Conservation (phyloP, 495 filamentous ascomycete genomes). For the Penicillium daleae region DNA sequence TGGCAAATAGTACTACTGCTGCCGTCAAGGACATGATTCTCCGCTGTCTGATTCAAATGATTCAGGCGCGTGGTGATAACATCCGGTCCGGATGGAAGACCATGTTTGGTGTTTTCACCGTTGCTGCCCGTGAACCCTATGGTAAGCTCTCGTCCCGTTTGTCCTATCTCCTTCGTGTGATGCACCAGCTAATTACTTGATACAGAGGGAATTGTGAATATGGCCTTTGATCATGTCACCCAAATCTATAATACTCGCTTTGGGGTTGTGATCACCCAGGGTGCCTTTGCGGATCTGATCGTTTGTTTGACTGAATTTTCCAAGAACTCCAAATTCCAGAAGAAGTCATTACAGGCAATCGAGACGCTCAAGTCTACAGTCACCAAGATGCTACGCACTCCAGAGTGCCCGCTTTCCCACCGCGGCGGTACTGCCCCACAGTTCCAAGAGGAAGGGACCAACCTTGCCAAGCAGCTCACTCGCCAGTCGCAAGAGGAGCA, state of each 20-base stretch:
- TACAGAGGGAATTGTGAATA: constrained; percentile 88
- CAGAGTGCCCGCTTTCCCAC: constrained; percentile 88
- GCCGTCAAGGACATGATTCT: constrained; percentile 98
- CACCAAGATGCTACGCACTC: constrained; percentile 90
- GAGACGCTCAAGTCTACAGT: constrained; percentile 91
- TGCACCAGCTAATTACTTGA: constrained; percentile 15
- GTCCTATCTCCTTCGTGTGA: not conserved
- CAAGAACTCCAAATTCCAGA: constrained; percentile 97
- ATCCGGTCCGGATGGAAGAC: constrained; percentile 98
- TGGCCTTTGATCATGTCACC: constrained; percentile 95
- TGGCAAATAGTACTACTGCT: constrained; percentile 85
- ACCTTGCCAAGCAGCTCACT: constrained; percentile 52
- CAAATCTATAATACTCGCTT: constrained; percentile 98
- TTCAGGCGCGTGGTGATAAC: constrained; percentile 92
- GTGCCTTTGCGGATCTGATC: constrained; percentile 93
- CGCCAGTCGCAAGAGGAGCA: constrained; percentile 85
- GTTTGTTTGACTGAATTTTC: constrained; percentile 97
- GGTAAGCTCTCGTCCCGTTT: constrained; percentile 44
- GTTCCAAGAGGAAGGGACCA: constrained; percentile 50
- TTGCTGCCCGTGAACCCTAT: constrained; percentile 89
- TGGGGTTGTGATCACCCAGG: constrained; percentile 93
- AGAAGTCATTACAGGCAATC: constrained; percentile 95
- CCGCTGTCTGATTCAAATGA: constrained; percentile 98
- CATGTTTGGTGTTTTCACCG: constrained; percentile 98
- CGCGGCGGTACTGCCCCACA: constrained; percentile 42